Evolutionary conservation across 176 grass and related monocot genomes (phyloP), one percentile per base, ranked within the genome.

Genomic region (Carex pumila): DNA sequence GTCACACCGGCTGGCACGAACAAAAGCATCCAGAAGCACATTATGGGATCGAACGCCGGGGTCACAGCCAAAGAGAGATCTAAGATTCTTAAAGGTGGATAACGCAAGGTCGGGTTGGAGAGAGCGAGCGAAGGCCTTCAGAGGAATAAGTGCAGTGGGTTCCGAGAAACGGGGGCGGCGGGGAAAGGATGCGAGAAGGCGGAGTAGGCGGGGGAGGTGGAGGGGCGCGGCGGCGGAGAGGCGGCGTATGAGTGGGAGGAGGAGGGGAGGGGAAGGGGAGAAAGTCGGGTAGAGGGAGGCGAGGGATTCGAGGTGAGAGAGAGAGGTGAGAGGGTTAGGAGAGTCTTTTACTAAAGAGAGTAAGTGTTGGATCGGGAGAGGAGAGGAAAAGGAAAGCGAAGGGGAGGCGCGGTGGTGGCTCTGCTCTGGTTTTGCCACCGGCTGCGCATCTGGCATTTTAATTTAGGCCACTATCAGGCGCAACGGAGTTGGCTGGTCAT

Each of bases 11-110:
- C 87, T 86, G 14, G 91, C 80, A 22, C 96, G 91, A 7, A 99
- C 91, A 61, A 95, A 83, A 17, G 96, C 96, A 50, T 99, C 96
- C 18, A 99, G 91, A 78, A 95, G 91, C 13, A 87, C 76, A 83
- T 99, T 99, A 61, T 95, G 93, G 47, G 93, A 93, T 58, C 91
- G 89, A 71, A 95, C 87, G 73, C 93, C 93, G 45, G 91, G 91
- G 43, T 89, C 93, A 47, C 89, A 93, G 37, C 96, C 86, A 74
- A 95, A 94, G 80, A 95, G 21, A 66, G 68, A 68, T 14, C 53
- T 88, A 18, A 98, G 88, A 8, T 80, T 57, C 71, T 86, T 86
- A 83, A 99, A 99, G 32, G 93, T 85, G 82, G 81, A 85, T 67
- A 98, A 85, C 13, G 95, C 95, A 21, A 88, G 86, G 18, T 93